phyloP scores from a whole-genome alignment of 306 rosid species.

The Parietaria judaica region DNA sequence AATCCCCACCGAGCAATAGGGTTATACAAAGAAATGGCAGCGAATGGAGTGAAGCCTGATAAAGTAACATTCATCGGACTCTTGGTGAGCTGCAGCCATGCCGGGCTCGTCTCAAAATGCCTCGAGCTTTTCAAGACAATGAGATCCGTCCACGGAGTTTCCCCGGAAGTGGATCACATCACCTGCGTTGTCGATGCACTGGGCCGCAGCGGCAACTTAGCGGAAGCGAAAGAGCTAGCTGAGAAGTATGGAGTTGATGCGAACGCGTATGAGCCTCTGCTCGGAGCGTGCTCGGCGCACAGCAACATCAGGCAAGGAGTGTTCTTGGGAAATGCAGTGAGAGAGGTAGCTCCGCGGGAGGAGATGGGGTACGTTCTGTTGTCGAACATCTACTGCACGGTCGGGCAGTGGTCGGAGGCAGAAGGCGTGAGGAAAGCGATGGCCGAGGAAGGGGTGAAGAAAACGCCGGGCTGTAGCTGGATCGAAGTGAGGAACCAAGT shows the following conservation, averaged over 20 bases:
- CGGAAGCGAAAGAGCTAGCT: constrained; percentile 51
- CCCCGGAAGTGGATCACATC: constrained; percentile 51
- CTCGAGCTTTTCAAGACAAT: constrained; percentile 41
- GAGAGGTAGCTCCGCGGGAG: constrained; percentile 39
- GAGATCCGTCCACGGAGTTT: constrained; percentile 42
- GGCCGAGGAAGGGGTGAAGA: constrained; percentile 64
- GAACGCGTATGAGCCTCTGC: constrained; percentile 44
- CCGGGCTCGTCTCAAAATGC: constrained; percentile 56
- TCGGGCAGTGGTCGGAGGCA: constrained; percentile 76
- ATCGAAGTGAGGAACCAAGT: constrained; percentile 58
- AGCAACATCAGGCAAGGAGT: constrained; percentile 39
- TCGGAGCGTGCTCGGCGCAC: constrained; percentile 55
- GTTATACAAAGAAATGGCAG: constrained; percentile 47
- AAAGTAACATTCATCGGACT: constrained; percentile 69
- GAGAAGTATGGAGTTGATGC: constrained; percentile 25
- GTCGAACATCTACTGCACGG: constrained; percentile 60
- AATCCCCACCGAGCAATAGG: constrained; percentile 33
- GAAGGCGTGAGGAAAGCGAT: constrained; percentile 60
- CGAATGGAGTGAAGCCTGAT: constrained; percentile 51
- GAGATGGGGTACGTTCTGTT: constrained; percentile 57
- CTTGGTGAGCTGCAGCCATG: constrained; percentile 76
- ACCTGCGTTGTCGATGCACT: constrained; percentile 84
- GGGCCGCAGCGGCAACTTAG: constrained; percentile 59
- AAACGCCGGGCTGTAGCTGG: constrained; percentile 86
- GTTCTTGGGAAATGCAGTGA: constrained; percentile 40